Percentiles rank a stretch among this genome's conserved stretches.
These are phyloP conservation scores for Penicillium bovifimosum DNA, from an alignment of 495 filamentous ascomycete species.

Conservation along the genomic window DNA sequence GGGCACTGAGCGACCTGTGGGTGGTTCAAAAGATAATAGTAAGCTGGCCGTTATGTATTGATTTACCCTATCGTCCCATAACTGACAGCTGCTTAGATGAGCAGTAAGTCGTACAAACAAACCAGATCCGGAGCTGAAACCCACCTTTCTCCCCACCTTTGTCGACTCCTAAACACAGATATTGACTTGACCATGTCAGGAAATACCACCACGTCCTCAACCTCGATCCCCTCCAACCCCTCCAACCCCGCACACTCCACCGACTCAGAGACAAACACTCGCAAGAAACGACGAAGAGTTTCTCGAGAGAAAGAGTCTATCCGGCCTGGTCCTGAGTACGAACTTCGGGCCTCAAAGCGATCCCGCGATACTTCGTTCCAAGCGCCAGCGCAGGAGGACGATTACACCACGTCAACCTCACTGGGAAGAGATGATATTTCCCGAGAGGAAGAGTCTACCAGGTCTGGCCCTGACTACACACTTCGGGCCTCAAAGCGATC, in stretches of 20 bases:
- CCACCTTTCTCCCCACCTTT: not conserved
- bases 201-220: not conserved
- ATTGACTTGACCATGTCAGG: not conserved
- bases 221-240: not conserved
- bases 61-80: not conserved
- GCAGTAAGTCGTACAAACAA: conserved; percentile 14
- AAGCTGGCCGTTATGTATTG: conserved; percentile 7
- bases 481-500: conserved; percentile 17
- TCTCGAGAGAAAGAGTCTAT: not conserved
- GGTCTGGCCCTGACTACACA: not conserved
- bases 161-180: not conserved
- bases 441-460: not conserved
- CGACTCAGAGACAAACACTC: conserved; percentile 3
- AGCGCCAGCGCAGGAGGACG: conserved; percentile 12
- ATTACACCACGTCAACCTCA: conserved; percentile 6
- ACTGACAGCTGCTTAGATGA: conserved; percentile 13
- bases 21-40: conserved; percentile 32
- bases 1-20: conserved; percentile 33
- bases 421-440: conserved; percentile 2
- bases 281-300: conserved; percentile 3
- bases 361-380: conserved; percentile 13
- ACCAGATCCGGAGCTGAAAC: not conserved
- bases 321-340: not conserved
- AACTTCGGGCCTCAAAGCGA: conserved; percentile 17
- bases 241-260: not conserved